Percentiles rank a stretch among this genome's conserved stretches.
Conservation (phyloP, 2,329 filamentous ascomycete genomes). For the Hypoxylon sp. region DNA sequence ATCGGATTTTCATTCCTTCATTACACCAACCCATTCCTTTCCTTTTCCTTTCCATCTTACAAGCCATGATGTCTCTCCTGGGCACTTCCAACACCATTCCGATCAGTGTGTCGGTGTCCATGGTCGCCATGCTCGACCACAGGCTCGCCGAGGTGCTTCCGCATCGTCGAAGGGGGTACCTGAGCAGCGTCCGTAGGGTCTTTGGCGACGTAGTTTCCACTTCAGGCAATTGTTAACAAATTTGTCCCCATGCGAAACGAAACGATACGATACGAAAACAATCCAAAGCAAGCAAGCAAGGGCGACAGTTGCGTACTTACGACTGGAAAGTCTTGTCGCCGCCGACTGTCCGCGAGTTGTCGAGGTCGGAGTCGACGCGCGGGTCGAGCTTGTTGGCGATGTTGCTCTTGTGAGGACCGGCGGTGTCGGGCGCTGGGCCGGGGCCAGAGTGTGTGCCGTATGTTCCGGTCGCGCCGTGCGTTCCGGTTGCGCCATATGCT, state of each 20-base stretch:
- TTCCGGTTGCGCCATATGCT: constrained; percentile 26
- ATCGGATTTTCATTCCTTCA: neutral
- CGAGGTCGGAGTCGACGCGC: constrained; percentile 68
- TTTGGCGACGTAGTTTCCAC: constrained; percentile 41
- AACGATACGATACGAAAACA: neutral
- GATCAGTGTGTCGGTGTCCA: constrained; percentile 60
- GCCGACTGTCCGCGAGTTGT: constrained; percentile 68
- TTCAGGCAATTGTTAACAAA: constrained; percentile 26
- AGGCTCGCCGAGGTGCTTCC: constrained; percentile 63
- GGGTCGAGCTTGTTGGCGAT: constrained; percentile 69
- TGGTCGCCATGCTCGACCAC: constrained; percentile 62
- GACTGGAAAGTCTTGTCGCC: constrained; percentile 66
- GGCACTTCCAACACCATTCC: constrained; percentile 63
- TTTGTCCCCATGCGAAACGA: neutral
- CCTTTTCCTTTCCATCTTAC: neutral
- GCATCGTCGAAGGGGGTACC: constrained; percentile 69
- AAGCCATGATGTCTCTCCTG: constrained; percentile 62
- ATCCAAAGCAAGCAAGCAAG: constrained; percentile 1
- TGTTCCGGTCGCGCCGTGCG: constrained; percentile 26
- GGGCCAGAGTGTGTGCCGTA: constrained; percentile 43
- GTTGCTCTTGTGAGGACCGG: constrained; percentile 68
- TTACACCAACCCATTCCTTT: neutral
- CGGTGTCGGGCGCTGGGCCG: constrained; percentile 62
- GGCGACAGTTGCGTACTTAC: constrained; percentile 55
- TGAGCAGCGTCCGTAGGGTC: constrained; percentile 71